Evolutionary conservation across 1,284 basidiomycete genomes (phyloP).

Genomic region (Sanghuangporus weigelae): DNA sequence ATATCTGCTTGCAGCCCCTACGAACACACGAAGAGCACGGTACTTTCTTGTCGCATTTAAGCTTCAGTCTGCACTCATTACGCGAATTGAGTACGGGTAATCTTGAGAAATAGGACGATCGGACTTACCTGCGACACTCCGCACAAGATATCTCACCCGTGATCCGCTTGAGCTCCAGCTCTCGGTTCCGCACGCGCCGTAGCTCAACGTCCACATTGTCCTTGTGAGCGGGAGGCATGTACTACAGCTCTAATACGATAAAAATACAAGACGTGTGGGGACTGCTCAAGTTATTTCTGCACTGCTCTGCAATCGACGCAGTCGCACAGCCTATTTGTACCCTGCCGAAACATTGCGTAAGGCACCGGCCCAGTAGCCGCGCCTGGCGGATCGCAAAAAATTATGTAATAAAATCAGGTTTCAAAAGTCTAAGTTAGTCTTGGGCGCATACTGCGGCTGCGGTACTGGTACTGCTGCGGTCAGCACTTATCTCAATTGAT

Average conservation of each 20-base stretch:
- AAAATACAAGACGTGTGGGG: not conserved
- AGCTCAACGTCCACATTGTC: not conserved
- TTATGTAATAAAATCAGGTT: no score
- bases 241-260: not conserved
- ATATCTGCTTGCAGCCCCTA: slow-evolving; percentile 9
- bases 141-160: slow-evolving; percentile 13
- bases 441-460: not conserved
- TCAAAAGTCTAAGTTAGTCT: no score
- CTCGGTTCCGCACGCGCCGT: not conserved
- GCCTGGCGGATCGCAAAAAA: not conserved
- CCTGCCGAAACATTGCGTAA: not conserved
- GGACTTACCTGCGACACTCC: slow-evolving; percentile 9
- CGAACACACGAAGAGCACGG: slow-evolving; percentile 14
- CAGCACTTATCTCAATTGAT: not conserved
- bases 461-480: not conserved
- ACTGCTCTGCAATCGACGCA: not conserved
- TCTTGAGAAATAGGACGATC: not conserved
- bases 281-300: not conserved
- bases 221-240: not conserved
- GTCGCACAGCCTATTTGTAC: not conserved
- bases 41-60: slow-evolving; percentile 15
- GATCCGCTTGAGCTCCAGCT: slow-evolving; percentile 7
- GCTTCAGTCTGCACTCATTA: slow-evolving; percentile 4
- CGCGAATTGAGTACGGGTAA: not conserved
- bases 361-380: not conserved